Evolutionary conservation across 331 rosid genomes (phyloP).

Genomic region (Rhamnella rubrinervis): DNA sequence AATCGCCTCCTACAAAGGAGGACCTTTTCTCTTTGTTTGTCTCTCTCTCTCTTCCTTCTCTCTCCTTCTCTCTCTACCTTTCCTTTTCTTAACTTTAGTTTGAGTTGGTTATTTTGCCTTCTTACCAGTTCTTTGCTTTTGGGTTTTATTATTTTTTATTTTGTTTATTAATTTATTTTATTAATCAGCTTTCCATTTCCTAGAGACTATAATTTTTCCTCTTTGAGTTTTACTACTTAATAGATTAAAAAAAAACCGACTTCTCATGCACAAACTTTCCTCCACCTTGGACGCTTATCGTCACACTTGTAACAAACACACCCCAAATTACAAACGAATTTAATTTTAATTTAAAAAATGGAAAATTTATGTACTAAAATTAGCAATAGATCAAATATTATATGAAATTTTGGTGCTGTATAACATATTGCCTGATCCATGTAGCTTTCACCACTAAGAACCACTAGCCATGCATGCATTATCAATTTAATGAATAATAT

Average conservation of each 20-base stretch:
- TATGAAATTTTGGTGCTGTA: too few relatives aligned
- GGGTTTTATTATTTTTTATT: too few relatives aligned
- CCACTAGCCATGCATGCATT: too few relatives aligned
- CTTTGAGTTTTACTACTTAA: slow-evolving; percentile 4
- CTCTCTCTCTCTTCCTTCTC: slow-evolving; percentile 11
- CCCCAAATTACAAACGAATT: not conserved
- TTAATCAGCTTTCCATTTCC: slow-evolving; percentile 23
- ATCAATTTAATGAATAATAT: too few relatives aligned
- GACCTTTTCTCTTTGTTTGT: slow-evolving; percentile 29
- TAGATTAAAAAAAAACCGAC: slow-evolving; percentile 13
- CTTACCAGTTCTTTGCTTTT: slow-evolving; percentile 45
- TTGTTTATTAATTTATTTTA: too few relatives aligned
- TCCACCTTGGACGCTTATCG: slow-evolving; percentile 24
- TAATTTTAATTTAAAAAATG: too few relatives aligned
- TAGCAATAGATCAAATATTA: too few relatives aligned
- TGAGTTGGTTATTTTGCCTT: slow-evolving; percentile 42
- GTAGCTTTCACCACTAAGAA: too few relatives aligned
- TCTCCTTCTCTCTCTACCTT: slow-evolving; percentile 7
- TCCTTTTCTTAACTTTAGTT: slow-evolving; percentile 42
- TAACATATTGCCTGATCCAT: too few relatives aligned
- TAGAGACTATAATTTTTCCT: not conserved
- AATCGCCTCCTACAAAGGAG: slow-evolving; percentile 68
- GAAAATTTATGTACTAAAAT: too few relatives aligned
- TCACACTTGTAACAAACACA: slow-evolving; percentile 23
- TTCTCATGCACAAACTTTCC: slow-evolving; percentile 29